These are phyloP conservation scores for Chaetomium strumarium DNA, from an alignment of 2,329 filamentous ascomycete species.

Conservation along the genomic window DNA sequence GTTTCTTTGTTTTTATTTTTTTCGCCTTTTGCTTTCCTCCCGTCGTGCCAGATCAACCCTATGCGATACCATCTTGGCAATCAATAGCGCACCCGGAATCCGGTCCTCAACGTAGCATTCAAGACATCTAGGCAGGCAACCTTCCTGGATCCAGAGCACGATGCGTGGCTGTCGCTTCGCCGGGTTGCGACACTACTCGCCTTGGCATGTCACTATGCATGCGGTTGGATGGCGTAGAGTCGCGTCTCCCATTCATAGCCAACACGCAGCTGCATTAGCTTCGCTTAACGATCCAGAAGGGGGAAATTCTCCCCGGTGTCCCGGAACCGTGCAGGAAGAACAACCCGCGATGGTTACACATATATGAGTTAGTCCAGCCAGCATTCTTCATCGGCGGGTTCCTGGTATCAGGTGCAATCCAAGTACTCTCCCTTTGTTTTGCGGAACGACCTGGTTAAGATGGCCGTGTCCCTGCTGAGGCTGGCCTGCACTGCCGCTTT, in stretches of 20 bases:
- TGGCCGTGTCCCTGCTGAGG: background rate
- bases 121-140: background rate
- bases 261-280: constrained; percentile 12
- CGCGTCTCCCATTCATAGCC: background rate
- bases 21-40: no score
- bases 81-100: constrained; percentile 5
- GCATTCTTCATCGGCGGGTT: no score
- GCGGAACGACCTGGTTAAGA: background rate
- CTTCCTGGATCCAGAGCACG: background rate
- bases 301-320: background rate
- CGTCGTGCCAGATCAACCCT: no score
- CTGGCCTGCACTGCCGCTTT: background rate
- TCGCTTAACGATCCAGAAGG: constrained; percentile 8
- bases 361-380: background rate
- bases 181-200: constrained; percentile 7
- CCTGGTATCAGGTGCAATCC: no score
- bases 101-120: background rate
- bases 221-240: background rate
- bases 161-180: background rate
- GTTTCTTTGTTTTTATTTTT: no score
- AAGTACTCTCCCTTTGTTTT: background rate
- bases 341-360: background rate
- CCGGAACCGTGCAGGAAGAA: background rate
- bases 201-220: background rate
- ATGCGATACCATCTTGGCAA: constrained; percentile 7